Percentiles rank a stretch among this genome's conserved stretches.
These are phyloP conservation scores for Colletotrichum sp. DNA, from an alignment of 2,329 filamentous ascomycete genomes.

Conservation along the genomic window DNA sequence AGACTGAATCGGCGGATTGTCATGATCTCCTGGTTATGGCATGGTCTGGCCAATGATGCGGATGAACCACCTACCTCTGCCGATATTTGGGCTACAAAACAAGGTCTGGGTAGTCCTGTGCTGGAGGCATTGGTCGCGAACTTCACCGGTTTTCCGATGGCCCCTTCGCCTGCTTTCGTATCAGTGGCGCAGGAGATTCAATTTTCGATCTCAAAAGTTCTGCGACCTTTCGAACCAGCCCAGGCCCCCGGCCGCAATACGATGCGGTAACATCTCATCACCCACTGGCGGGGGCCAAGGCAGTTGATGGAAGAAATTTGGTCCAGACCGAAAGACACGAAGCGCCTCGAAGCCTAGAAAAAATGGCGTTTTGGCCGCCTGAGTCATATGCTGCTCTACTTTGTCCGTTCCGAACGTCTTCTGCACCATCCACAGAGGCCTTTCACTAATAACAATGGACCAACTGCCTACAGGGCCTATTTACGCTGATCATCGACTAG, in stretches of 20 bases:
- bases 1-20: background rate
- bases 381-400: too few species aligned
- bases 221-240: background rate
- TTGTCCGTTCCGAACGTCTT: too few species aligned
- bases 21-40: background rate
- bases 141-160: background rate
- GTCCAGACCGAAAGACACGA: too few species aligned
- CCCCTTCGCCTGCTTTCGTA: background rate
- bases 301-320: background rate
- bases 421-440: too few species aligned
- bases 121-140: background rate
- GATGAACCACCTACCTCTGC: background rate
- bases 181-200: background rate
- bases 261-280: background rate
- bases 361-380: too few species aligned
- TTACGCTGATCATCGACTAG: background rate
- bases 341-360: too few species aligned
- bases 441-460: too few species aligned
- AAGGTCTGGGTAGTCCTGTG: background rate
- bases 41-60: background rate
- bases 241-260: background rate
- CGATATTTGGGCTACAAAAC: background rate
- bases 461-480: background rate
- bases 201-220: background rate
- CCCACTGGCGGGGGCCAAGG: background rate